These are phyloP conservation scores for Penicillium roqueforti DNA, from an alignment of 495 filamentous ascomycete species.

Conservation along the genomic window DNA sequence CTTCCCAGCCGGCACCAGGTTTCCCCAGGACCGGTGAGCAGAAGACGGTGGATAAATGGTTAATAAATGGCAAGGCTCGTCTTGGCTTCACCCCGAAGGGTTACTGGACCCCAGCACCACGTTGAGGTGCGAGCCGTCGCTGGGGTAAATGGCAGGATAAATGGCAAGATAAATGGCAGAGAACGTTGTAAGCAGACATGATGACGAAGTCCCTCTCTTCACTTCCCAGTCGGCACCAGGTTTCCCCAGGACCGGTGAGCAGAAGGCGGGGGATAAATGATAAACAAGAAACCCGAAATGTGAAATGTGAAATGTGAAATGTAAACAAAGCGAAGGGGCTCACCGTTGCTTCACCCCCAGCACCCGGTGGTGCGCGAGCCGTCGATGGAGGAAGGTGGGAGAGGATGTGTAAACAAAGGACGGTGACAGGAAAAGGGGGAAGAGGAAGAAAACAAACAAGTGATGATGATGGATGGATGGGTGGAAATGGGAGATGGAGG, in stretches of 20 bases:
- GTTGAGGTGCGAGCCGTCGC: slow-evolving; percentile 7
- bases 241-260: not conserved
- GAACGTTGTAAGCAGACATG: not conserved
- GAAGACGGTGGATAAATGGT: not conserved
- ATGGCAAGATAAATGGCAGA: not conserved
- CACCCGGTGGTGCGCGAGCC: too few species aligned
- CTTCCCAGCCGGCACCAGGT: not conserved
- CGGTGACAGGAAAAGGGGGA: not conserved
- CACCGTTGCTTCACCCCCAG: too few species aligned
- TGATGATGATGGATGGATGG: not conserved
- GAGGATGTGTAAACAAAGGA: too few species aligned
- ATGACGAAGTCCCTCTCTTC: not conserved
- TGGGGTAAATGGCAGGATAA: slow-evolving; percentile 5
- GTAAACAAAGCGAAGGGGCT: not conserved
- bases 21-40: not conserved
- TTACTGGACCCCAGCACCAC: slow-evolving; percentile 14
- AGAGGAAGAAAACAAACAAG: not conserved
- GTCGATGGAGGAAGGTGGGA: too few species aligned
- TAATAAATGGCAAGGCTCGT: not conserved
- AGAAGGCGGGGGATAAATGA: not conserved
- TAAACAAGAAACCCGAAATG: not conserved
- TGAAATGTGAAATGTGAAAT: too few species aligned
- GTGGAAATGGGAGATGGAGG: not conserved
- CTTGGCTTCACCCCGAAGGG: not conserved
- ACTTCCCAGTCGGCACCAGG: not conserved